A percentile compares a stretch with the other conserved stretches of the same genome.
These are phyloP conservation scores for Auxenochlorella pyrenoidosa DNA, from an alignment of 139 green algal species.

Conservation along the genomic window DNA sequence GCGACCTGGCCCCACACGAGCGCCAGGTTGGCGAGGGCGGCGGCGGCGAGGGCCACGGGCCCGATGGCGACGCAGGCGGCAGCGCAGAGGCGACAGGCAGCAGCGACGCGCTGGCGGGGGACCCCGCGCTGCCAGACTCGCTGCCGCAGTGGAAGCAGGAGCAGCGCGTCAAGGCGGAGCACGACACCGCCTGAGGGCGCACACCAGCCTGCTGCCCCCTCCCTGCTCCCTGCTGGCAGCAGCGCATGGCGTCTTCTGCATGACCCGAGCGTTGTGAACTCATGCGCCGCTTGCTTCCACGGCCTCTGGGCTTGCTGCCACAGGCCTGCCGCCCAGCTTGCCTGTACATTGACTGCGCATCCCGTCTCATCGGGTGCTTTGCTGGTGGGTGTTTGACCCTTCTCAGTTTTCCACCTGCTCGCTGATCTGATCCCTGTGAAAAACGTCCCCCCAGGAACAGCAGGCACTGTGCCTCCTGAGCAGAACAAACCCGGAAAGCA, in stretches of 20 bases:
- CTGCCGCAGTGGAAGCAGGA: conserved; percentile 29
- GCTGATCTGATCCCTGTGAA: too few relatives aligned
- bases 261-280: too few relatives aligned
- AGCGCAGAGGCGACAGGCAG: not conserved
- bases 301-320: not conserved
- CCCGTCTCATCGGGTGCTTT: too few relatives aligned
- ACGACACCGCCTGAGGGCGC: conserved; percentile 15
- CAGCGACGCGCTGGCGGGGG: not conserved
- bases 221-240: not conserved
- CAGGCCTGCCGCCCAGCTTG: too few relatives aligned
- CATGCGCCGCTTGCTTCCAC: too few relatives aligned
- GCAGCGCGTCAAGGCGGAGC: conserved; percentile 11
- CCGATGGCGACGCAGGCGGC: not conserved
- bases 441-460: too few relatives aligned
- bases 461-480: too few relatives aligned
- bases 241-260: not conserved
- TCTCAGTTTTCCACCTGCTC: too few relatives aligned
- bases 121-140: conserved; percentile 15
- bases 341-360: too few relatives aligned
- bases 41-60: not conserved
- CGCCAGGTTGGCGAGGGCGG: conserved; percentile 4
- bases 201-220: too few relatives aligned
- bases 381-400: too few relatives aligned
- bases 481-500: not conserved
- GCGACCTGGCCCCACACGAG: conserved; percentile 44